Conservation (phyloP, 108 stramenopile species). For the Cyclotella kingstonii region DNA sequence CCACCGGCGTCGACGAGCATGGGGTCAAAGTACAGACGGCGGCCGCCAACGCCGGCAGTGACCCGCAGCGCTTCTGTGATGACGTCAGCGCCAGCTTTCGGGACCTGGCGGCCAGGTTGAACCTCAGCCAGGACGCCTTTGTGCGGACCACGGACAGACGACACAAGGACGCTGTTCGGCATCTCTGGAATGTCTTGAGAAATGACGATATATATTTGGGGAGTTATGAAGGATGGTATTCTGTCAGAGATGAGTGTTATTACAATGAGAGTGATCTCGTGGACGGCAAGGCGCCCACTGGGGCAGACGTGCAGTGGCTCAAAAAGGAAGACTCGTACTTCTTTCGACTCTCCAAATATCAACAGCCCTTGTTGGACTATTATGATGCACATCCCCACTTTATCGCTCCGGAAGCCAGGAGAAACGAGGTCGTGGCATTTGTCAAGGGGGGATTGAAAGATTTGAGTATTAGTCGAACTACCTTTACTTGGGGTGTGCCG, state of each 20-base stretch:
- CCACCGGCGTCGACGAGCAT: conserved; percentile 97
- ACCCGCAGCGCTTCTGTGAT: conserved; percentile 85
- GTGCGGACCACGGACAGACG: conserved; percentile 88
- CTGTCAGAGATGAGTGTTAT: conserved; percentile 95
- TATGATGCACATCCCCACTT: conserved; percentile 85
- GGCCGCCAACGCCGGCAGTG: conserved; percentile 65
- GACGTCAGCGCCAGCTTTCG: conserved; percentile 76
- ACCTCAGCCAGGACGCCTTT: conserved; percentile 86
- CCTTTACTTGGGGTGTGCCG: conserved; percentile 93
- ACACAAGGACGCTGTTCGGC: conserved; percentile 83
- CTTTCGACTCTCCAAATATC: conserved; percentile 86
- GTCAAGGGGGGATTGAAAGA: conserved; percentile 87
- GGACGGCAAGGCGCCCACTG: conserved; percentile 93
- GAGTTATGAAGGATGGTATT: conserved; percentile 97
- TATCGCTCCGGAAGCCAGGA: conserved; percentile 85
- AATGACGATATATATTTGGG: conserved; percentile 91
- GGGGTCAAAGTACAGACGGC: conserved; percentile 95
- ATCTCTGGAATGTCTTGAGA: conserved; percentile 85
- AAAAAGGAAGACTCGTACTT: conserved; percentile 97
- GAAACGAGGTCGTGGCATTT: conserved; percentile 87
- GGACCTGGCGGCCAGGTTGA: conserved; percentile 74
- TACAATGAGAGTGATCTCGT: conserved; percentile 92
- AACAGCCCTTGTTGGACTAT: conserved; percentile 77
- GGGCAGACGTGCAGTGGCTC: conserved; percentile 91
- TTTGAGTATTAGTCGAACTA: conserved; percentile 88